These are phyloP conservation scores for Camelina sativa DNA, from an alignment of 345 rosid genomes.

Conservation along the genomic window DNA sequence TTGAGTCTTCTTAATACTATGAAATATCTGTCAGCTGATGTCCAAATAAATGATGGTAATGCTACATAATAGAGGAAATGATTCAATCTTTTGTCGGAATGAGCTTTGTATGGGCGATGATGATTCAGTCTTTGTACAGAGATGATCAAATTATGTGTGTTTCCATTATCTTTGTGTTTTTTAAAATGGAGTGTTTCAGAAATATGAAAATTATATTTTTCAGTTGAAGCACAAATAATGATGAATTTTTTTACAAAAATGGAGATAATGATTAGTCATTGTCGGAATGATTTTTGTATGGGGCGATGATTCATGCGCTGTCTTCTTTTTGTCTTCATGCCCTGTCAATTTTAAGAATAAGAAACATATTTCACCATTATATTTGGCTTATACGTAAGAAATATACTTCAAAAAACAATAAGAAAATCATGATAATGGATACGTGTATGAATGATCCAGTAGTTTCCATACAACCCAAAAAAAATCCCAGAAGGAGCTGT, in stretches of 20 bases:
- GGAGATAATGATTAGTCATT: slow-evolving; percentile 24
- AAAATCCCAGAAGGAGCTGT: slow-evolving; percentile 19
- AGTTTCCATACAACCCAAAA: slow-evolving; percentile 40
- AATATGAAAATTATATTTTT: not conserved
- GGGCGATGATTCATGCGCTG: slow-evolving; percentile 34
- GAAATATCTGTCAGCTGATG: not conserved
- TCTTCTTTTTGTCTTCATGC: slow-evolving; percentile 35
- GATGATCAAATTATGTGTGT: slow-evolving; percentile 14
- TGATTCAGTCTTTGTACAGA: not conserved
- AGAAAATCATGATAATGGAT: slow-evolving; percentile 1
- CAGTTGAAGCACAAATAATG: slow-evolving; percentile 8
- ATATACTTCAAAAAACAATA: not conserved
- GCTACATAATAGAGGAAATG: slow-evolving; percentile 17
- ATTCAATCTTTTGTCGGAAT: slow-evolving; percentile 25
- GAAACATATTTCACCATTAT: not conserved
- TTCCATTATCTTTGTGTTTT: not conserved
- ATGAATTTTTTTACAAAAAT: not conserved
- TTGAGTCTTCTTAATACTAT: not conserved
- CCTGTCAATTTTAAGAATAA: not conserved
- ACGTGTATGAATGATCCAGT: slow-evolving; percentile 39
- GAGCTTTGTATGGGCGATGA: slow-evolving; percentile 23
- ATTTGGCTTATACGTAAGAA: not conserved
- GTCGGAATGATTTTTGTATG: slow-evolving; percentile 33
- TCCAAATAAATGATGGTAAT: slow-evolving; percentile 19
- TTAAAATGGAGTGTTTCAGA: not conserved